Evolutionary conservation across 1,139 yeast species (phyloP).

Genomic region (Zygosaccharomyces sapae): DNA sequence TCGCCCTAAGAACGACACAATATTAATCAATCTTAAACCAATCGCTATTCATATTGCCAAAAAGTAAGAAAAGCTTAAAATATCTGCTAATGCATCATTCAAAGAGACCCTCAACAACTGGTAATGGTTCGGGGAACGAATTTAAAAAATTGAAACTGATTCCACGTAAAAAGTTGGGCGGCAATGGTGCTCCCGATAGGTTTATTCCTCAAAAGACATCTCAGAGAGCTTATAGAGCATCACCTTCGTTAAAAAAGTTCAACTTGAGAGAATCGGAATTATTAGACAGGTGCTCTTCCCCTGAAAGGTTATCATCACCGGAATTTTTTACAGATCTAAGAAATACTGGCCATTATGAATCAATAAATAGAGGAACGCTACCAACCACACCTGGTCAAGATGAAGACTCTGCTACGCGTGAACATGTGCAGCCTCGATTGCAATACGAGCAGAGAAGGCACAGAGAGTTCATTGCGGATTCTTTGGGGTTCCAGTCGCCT

Average conservation of each 20-base stretch:
- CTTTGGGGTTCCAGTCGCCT: conserved; percentile 42
- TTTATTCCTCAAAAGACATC: conserved; percentile 37
- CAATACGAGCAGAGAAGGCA: conserved; percentile 25
- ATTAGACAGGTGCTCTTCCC: conserved; percentile 23
- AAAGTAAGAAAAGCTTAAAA: background rate
- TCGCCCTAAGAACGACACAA: background rate
- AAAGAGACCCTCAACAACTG: conserved; percentile 4
- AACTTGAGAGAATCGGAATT: conserved; percentile 17
- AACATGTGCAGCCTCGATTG: conserved; percentile 8
- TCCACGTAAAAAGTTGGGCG: conserved; percentile 13
- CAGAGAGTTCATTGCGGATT: conserved; percentile 45
- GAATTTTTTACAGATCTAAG: conserved; percentile 30
- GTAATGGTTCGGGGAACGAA: background rate
- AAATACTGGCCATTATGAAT: conserved; percentile 26
- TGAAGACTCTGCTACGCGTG: conserved; percentile 18
- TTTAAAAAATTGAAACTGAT: conserved; percentile 3
- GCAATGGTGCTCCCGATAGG: conserved; percentile 28
- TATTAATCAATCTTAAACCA: background rate
- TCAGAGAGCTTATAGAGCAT: conserved; percentile 28
- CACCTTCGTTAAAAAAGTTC: conserved; percentile 19
- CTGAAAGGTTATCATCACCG: conserved; percentile 31
- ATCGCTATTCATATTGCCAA: background rate
- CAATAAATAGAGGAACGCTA: conserved; percentile 19
- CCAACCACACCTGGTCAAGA: conserved; percentile 17
- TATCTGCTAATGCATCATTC: background rate